phyloP scores from a whole-genome alignment of 768 basidiomycete species.

The Mycena olivaceomarginata region DNA sequence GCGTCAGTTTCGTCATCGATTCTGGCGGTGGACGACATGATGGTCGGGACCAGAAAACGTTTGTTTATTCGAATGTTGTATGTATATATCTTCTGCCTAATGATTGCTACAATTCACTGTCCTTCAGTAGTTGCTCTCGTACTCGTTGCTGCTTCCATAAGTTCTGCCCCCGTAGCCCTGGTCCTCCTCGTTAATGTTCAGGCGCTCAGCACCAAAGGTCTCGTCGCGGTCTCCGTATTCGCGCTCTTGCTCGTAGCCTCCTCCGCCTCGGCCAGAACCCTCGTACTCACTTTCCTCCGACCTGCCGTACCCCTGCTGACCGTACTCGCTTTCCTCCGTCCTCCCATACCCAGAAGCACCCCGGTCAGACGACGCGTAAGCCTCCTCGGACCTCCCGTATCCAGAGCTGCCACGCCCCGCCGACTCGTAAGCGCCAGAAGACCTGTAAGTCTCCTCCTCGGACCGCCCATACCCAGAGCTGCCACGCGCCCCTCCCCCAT shows the following conservation, averaged over 20 bases:
- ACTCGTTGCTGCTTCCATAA: constrained; percentile 40
- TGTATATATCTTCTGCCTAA: not conserved
- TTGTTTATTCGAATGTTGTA: constrained; percentile 18
- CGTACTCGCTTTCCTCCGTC: constrained; percentile 20
- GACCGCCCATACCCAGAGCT: constrained; percentile 39
- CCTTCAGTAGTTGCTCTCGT: constrained; percentile 43
- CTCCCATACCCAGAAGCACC: constrained; percentile 22
- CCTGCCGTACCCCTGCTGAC: not conserved
- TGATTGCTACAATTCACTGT: not conserved
- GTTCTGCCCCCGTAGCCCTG: constrained; percentile 47
- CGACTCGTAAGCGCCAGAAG: constrained; percentile 34
- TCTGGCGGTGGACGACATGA: constrained; percentile 48
- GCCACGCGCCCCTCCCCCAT: constrained; percentile 31
- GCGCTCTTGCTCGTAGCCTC: constrained; percentile 16
- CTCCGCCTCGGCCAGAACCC: constrained; percentile 21
- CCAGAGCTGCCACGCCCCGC: constrained; percentile 40
- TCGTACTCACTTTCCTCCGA: constrained; percentile 9
- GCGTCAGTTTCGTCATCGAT: constrained; percentile 58
- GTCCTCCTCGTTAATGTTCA: constrained; percentile 62
- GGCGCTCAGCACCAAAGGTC: constrained; percentile 72
- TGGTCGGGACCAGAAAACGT: not conserved
- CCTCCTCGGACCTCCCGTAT: constrained; percentile 40
- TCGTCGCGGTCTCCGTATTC: too few species aligned
- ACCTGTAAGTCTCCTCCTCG: constrained; percentile 15
- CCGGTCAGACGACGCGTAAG: constrained; percentile 21